Conservation (phyloP, 2,329 filamentous ascomycete species). For the Arthrobotrys pseudoclavata region DNA sequence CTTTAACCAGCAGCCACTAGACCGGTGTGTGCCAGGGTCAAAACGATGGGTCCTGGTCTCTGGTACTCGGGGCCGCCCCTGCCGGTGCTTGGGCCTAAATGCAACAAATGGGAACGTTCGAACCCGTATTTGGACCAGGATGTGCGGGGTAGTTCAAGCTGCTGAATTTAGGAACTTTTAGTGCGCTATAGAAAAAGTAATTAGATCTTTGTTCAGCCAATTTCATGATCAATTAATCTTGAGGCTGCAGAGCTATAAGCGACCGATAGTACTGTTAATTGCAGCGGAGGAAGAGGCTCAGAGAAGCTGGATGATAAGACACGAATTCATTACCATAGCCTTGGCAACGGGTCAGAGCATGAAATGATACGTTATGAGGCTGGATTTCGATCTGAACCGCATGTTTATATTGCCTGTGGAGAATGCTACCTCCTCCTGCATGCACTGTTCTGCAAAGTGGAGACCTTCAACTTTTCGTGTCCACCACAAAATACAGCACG, state of each 20-base stretch:
- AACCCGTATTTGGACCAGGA: slow-evolving; percentile 21
- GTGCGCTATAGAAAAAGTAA: neutral
- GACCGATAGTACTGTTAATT: neutral
- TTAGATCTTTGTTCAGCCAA: neutral
- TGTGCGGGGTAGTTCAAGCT: slow-evolving; percentile 27
- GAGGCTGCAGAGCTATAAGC: neutral
- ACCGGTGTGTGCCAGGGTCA: slow-evolving; percentile 35
- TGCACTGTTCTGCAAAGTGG: slow-evolving; percentile 46
- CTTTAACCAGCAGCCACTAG: slow-evolving; percentile 45
- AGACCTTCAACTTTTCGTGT: slow-evolving; percentile 32
- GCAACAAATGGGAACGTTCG: slow-evolving; percentile 20
- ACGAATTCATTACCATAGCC: slow-evolving; percentile 9
- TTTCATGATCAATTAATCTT: neutral
- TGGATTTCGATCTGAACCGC: slow-evolving; percentile 40
- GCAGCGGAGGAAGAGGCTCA: neutral
- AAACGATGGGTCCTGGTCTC: slow-evolving; percentile 29
- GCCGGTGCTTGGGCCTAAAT: slow-evolving; percentile 41
- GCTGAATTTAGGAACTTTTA: neutral
- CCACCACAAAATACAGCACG: slow-evolving; percentile 28
- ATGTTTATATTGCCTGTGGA: slow-evolving; percentile 43
- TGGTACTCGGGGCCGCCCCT: slow-evolving; percentile 51
- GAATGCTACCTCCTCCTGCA: slow-evolving; percentile 41
- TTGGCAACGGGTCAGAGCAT: slow-evolving; percentile 52
- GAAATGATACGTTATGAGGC: slow-evolving; percentile 45
- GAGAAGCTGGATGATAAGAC: slow-evolving; percentile 2